These are phyloP conservation scores for Exophiala sideris DNA, from an alignment of 2,329 filamentous ascomycete species.

Conservation along the genomic window DNA sequence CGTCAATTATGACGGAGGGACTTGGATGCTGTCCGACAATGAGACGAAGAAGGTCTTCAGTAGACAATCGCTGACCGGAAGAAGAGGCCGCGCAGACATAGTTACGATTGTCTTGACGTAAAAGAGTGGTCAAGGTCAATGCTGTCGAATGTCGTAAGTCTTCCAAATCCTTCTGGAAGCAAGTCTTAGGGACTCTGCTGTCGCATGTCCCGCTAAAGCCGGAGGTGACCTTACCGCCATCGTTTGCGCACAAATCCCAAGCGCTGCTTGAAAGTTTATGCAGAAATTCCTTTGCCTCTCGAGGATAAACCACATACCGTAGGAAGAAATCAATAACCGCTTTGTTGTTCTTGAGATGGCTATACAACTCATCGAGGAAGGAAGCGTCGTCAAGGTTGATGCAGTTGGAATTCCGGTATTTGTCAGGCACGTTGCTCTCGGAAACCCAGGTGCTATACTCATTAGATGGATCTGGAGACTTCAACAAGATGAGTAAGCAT, in stretches of 20 bases:
- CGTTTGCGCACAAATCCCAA: constrained; percentile 60
- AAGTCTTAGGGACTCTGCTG: constrained; percentile 51
- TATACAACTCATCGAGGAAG: constrained; percentile 52
- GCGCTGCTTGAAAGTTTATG: constrained; percentile 56
- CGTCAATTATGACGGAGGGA: constrained; percentile 64
- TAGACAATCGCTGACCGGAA: constrained; percentile 32
- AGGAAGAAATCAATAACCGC: constrained; percentile 63
- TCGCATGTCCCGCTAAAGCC: constrained; percentile 73
- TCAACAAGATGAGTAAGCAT: constrained; percentile 47
- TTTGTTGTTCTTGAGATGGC: constrained; percentile 52
- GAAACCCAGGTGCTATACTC: constrained; percentile 45
- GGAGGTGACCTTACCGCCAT: constrained; percentile 43
- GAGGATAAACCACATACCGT: constrained; percentile 56
- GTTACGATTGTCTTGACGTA: constrained; percentile 51
- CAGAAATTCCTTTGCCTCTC: constrained; percentile 61
- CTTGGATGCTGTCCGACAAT: constrained; percentile 40
- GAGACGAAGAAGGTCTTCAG: constrained; percentile 44
- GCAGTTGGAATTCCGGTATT: constrained; percentile 44
- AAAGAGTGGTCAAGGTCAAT: constrained; percentile 57
- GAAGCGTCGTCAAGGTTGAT: constrained; percentile 61
- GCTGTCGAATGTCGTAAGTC: constrained; percentile 65
- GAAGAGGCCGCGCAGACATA: constrained; percentile 21
- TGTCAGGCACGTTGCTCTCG: constrained; percentile 29
- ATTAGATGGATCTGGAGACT: constrained; percentile 50
- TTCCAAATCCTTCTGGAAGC: constrained; percentile 55